Percentiles rank a stretch among this genome's conserved stretches.
These are phyloP conservation scores for Xerocomus spinulosus DNA, from an alignment of 768 basidiomycete genomes.

Conservation along the genomic window DNA sequence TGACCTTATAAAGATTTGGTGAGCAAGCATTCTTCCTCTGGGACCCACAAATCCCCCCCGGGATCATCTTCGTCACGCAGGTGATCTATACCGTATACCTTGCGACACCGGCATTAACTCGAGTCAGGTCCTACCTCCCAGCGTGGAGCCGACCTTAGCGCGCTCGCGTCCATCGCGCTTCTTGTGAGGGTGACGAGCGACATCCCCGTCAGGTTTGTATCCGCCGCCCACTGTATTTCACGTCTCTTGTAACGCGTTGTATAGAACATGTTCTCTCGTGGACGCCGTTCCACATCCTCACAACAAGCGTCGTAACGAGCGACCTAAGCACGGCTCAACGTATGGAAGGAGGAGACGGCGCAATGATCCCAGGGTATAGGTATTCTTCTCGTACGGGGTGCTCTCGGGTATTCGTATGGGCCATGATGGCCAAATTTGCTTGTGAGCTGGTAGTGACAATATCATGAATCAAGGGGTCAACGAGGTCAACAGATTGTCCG, in stretches of 20 bases:
- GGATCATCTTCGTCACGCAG: conserved; percentile 28
- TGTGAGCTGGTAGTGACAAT: too few species aligned
- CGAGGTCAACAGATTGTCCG: too few species aligned
- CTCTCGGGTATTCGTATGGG: conserved; percentile 10
- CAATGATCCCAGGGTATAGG: conserved; percentile 16
- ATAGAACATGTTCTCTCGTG: conserved; percentile 32
- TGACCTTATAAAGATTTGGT: conserved; percentile 31
- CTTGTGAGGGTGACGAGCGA: conserved; percentile 54
- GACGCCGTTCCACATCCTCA: conserved; percentile 60
- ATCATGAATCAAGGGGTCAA: too few species aligned
- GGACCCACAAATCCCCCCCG: conserved; percentile 33
- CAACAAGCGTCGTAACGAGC: conserved; percentile 74
- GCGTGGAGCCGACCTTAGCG: conserved; percentile 45
- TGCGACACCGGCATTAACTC: conserved; percentile 8
- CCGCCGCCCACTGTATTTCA: neutral
- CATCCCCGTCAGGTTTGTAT: conserved; percentile 48
- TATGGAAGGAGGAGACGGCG: conserved; percentile 48
- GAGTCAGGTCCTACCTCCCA: conserved; percentile 35
- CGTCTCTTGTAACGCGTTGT: conserved; percentile 11
- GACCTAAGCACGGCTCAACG: conserved; percentile 66
- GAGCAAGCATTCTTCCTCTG: conserved; percentile 16
- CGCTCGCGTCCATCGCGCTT: conserved; percentile 74
- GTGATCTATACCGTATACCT: conserved; percentile 25
- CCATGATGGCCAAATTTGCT: conserved; percentile 4
- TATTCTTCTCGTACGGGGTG: conserved; percentile 6